A percentile compares a stretch with the other conserved stretches of the same genome.
Evolutionary conservation across 805 yeast species (phyloP).

Genomic region (Wickerhamia fluorescens): DNA sequence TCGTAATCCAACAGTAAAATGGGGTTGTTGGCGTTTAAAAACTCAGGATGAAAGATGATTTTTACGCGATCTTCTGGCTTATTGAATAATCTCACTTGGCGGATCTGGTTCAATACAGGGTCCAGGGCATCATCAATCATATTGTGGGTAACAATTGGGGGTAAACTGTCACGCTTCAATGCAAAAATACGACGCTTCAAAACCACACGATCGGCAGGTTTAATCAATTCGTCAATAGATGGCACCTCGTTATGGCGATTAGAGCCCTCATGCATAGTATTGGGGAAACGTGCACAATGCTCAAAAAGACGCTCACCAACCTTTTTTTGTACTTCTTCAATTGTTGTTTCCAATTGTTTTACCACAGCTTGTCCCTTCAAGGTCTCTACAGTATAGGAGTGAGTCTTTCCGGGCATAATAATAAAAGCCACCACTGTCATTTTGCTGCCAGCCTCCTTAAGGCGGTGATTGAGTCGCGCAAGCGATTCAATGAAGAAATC

Average conservation of each 20-base stretch:
- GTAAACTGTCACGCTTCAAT: slow-evolving; percentile 78
- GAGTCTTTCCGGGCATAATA: slow-evolving; percentile 95
- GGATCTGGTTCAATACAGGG: slow-evolving; percentile 85
- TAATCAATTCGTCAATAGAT: slow-evolving; percentile 74
- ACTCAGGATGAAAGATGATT: slow-evolving; percentile 96
- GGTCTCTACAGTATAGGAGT: slow-evolving; percentile 93
- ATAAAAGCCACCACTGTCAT: slow-evolving; percentile 95
- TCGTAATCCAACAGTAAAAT: slow-evolving; percentile 90
- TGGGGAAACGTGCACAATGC: slow-evolving; percentile 68
- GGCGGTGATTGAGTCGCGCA: slow-evolving; percentile 83
- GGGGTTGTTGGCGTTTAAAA: slow-evolving; percentile 90
- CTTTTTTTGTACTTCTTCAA: slow-evolving; percentile 75
- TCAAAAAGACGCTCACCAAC: slow-evolving; percentile 87
- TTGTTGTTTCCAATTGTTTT: slow-evolving; percentile 82
- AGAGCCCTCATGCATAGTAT: slow-evolving; percentile 16
- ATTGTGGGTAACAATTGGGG: slow-evolving; percentile 95
- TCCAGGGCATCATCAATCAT: slow-evolving; percentile 90
- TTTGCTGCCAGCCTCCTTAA: slow-evolving; percentile 75
- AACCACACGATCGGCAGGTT: slow-evolving; percentile 80
- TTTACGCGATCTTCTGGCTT: slow-evolving; percentile 86
- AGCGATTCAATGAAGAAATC: slow-evolving; percentile 90
- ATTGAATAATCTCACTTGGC: slow-evolving; percentile 88
- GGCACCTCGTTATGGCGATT: slow-evolving; percentile 51
- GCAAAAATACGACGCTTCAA: slow-evolving; percentile 91
- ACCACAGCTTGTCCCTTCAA: slow-evolving; percentile 94